Evolutionary conservation across 805 yeast species (phyloP).

Genomic region (Suhomyces tanzawaensis): DNA sequence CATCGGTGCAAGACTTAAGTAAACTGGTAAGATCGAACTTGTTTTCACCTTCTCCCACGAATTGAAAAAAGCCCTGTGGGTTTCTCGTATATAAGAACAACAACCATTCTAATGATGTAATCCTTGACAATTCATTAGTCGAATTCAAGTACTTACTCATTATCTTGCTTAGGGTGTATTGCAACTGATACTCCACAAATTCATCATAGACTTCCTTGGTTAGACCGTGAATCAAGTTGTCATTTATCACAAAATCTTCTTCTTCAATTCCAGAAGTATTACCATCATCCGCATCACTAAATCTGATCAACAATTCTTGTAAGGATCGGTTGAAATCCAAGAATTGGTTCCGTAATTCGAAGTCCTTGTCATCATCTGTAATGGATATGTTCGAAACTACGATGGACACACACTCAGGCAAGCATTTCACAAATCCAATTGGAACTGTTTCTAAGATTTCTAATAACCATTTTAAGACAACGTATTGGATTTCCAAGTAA

Average conservation of each 20-base stretch:
- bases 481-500: conserved; percentile 63
- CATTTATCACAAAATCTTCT: conserved; percentile 42
- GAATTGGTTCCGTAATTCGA: conserved; percentile 36
- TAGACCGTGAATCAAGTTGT: conserved; percentile 50
- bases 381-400: conserved; percentile 46
- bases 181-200: conserved; percentile 37
- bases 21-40: conserved; percentile 65
- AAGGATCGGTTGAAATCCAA: conserved; percentile 34
- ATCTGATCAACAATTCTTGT: conserved; percentile 29
- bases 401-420: conserved; percentile 72
- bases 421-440: conserved; percentile 64
- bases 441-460: conserved; percentile 74
- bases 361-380: conserved; percentile 35
- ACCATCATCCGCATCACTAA: conserved; percentile 29
- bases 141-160: conserved; percentile 54
- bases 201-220: conserved; percentile 39
- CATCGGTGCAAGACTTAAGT: conserved; percentile 64
- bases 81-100: conserved; percentile 73
- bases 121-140: conserved; percentile 69
- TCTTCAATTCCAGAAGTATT: background rate
- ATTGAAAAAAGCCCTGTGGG: conserved; percentile 28
- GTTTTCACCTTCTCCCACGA: conserved; percentile 32
- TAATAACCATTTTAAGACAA: conserved; percentile 80
- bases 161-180: conserved; percentile 63
- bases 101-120: conserved; percentile 89